A percentile compares a stretch with the other conserved stretches of the same genome.
Evolutionary conservation across 2,329 filamentous ascomycete species (phyloP).

Genomic region (Bipolaris zeicola): DNA sequence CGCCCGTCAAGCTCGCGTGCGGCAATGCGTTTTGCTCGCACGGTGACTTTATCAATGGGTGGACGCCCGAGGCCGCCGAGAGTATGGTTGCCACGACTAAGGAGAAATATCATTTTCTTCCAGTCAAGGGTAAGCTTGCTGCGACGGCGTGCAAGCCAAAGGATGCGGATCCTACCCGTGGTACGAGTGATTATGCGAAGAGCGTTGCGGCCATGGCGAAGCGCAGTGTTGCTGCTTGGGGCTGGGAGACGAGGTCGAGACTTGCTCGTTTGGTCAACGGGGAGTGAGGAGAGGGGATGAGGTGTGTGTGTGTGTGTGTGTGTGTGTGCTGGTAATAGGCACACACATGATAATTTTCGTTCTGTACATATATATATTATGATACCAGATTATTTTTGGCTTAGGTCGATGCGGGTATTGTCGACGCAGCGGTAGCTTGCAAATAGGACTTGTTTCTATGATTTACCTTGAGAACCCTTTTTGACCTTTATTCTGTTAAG

Average conservation of each 20-base stretch:
- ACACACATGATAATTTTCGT: background rate
- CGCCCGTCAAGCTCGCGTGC: conserved; percentile 54
- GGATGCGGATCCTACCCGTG: conserved; percentile 52
- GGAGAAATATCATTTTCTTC: conserved; percentile 45
- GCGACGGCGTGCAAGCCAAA: conserved; percentile 43
- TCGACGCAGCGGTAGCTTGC: background rate
- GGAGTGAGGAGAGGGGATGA: background rate
- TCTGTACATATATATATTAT: conserved; percentile 14
- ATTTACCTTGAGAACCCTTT: background rate
- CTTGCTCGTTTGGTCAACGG: conserved; percentile 13
- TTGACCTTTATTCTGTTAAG: background rate
- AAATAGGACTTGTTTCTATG: background rate
- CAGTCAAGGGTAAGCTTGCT: conserved; percentile 46
- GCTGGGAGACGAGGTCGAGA: conserved; percentile 25
- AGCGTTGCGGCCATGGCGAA: conserved; percentile 41
- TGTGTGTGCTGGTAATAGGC: no score
- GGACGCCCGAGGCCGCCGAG: conserved; percentile 50
- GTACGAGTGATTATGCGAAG: conserved; percentile 51
- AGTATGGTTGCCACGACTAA: conserved; percentile 51
- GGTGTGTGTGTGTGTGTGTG: background rate
- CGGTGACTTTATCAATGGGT: conserved; percentile 58
- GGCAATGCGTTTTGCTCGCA: conserved; percentile 51
- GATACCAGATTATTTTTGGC: background rate
- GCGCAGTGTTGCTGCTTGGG: conserved; percentile 20
- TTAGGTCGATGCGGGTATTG: background rate